Percentiles rank a stretch among this genome's conserved stretches.
Evolutionary conservation across 371 early-diverging fungal genomes (phyloP).

Genomic region (Mortierella polycephala): DNA sequence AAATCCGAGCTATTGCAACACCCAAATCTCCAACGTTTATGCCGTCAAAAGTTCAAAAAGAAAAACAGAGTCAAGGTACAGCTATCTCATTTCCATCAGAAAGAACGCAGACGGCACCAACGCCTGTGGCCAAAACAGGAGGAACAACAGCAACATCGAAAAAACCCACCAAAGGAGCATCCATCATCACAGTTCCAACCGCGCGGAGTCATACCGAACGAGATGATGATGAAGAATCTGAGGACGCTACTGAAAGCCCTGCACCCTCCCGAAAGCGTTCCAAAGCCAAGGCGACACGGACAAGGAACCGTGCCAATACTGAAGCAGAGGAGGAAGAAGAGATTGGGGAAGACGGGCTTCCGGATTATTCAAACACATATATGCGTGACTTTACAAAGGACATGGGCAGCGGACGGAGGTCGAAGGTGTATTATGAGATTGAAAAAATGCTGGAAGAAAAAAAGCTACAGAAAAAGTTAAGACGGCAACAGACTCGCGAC

Average conservation of each 20-base stretch:
- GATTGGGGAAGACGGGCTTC: slow-evolving; percentile 58
- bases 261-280: slow-evolving; percentile 23
- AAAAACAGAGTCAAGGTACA: slow-evolving; percentile 12
- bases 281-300: slow-evolving; percentile 21
- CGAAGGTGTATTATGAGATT: slow-evolving; percentile 60
- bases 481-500: slow-evolving; percentile 40
- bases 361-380: slow-evolving; percentile 57
- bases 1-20: not conserved
- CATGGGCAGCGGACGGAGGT: slow-evolving; percentile 59
- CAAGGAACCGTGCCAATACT: slow-evolving; percentile 1
- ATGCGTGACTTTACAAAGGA: slow-evolving; percentile 64
- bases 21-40: slow-evolving; percentile 23
- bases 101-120: slow-evolving; percentile 12
- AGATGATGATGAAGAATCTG: slow-evolving; percentile 20
- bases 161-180: slow-evolving; percentile 22
- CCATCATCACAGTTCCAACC: slow-evolving; percentile 35
- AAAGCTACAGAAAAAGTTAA: slow-evolving; percentile 19
- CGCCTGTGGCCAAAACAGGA: slow-evolving; percentile 1
- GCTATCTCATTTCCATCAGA: slow-evolving; percentile 16
- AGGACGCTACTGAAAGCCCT: not conserved
- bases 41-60: slow-evolving; percentile 12
- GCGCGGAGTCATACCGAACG: slow-evolving; percentile 12
- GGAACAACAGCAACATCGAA: not conserved
- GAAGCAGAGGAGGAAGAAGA: slow-evolving; percentile 35
- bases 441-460: slow-evolving; percentile 46